phyloP scores from a whole-genome alignment of 139 green algal species.

The Pleodorina starrii region DNA sequence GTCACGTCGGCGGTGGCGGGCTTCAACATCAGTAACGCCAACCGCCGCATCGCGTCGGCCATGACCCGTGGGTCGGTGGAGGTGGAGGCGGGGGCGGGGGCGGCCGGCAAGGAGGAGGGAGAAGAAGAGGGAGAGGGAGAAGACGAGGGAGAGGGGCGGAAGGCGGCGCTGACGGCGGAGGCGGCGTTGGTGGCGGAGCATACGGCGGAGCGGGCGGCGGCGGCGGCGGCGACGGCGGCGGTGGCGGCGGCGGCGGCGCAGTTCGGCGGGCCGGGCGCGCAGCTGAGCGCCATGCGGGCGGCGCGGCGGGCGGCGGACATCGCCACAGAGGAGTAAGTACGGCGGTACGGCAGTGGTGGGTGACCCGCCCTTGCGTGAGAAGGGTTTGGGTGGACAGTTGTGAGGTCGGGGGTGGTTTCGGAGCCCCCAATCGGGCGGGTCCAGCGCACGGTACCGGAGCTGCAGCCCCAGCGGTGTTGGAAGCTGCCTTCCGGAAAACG shows the following conservation, averaged over 20 bases:
- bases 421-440: no score
- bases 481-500: no score
- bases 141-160: neutral
- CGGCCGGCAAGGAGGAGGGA: neutral
- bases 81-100: neutral
- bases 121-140: neutral
- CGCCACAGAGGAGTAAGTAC: constrained; percentile 16
- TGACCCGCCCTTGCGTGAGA: neutral
- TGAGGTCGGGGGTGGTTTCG: no score
- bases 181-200: neutral
- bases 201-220: constrained; percentile 17
- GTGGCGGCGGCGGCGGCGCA: constrained; percentile 8
- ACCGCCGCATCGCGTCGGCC: neutral
- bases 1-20: neutral
- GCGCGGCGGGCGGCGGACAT: constrained; percentile 30
- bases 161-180: neutral
- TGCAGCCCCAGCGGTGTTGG: no score
- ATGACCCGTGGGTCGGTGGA: neutral
- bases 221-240: constrained; percentile 29
- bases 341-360: neutral
- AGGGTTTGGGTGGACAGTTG: no score
- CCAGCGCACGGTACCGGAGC: no score
- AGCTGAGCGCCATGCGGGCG: constrained; percentile 16
- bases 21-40: constrained; percentile 3
- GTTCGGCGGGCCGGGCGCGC: neutral